These are phyloP conservation scores for Fusarium sp. DNA, from an alignment of 2,329 filamentous ascomycete genomes.

Conservation along the genomic window DNA sequence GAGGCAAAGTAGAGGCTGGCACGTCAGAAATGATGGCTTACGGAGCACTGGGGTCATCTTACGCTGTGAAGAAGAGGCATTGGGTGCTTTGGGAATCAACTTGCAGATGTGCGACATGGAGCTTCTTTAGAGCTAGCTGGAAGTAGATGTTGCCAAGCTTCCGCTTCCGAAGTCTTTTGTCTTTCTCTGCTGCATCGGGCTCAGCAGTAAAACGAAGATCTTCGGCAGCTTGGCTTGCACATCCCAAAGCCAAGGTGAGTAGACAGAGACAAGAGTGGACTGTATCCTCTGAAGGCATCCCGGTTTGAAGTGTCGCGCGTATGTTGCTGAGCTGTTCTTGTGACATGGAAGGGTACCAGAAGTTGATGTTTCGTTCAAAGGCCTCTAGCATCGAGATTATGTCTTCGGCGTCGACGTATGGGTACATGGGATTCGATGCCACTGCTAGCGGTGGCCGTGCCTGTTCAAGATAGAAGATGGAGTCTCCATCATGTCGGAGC, in stretches of 20 bases:
- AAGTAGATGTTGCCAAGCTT: conserved; percentile 57
- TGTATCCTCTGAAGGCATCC: conserved; percentile 51
- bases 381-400: conserved; percentile 54
- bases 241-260: conserved; percentile 60
- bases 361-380: conserved; percentile 61
- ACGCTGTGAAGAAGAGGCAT: conserved; percentile 63
- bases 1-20: conserved; percentile 60
- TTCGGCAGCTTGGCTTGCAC: conserved; percentile 54
- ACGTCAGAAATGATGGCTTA: not conserved
- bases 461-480: conserved; percentile 61
- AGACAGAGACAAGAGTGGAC: conserved; percentile 56
- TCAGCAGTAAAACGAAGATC: conserved; percentile 38
- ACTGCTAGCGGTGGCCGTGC: conserved; percentile 51
- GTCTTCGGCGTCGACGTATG: conserved; percentile 55
- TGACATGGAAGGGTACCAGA: conserved; percentile 64
- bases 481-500: conserved; percentile 54
- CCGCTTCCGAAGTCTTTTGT: conserved; percentile 46
- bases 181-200: conserved; percentile 42
- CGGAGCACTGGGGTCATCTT: conserved; percentile 8
- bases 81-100: conserved; percentile 59
- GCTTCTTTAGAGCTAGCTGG: conserved; percentile 57
- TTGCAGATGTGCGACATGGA: conserved; percentile 58
- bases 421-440: conserved; percentile 51
- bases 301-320: conserved; percentile 47
- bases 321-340: conserved; percentile 50